Evolutionary conservation across 441 rosid species (phyloP).

Genomic region (Jatropha podagrica): DNA sequence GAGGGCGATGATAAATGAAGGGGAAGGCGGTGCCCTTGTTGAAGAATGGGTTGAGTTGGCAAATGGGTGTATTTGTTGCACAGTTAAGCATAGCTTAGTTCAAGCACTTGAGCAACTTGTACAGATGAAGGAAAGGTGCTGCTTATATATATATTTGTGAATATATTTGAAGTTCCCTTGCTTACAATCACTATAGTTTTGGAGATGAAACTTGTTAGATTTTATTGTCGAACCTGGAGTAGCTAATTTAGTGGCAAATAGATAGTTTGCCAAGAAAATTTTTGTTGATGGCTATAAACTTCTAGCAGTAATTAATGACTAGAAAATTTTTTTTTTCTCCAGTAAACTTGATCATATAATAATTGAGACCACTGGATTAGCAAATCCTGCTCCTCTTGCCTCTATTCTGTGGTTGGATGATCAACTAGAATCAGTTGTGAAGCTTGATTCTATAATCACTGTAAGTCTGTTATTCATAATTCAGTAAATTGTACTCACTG

Average conservation of each 20-base stretch:
- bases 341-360: slow-evolving; percentile 88
- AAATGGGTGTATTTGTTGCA: slow-evolving; percentile 91
- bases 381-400: slow-evolving; percentile 94
- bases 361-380: slow-evolving; percentile 93
- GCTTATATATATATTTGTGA: neutral
- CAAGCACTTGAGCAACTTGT: slow-evolving; percentile 95
- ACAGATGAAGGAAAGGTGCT: slow-evolving; percentile 70
- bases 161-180: neutral
- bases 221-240: neutral
- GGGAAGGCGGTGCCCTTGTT: slow-evolving; percentile 77
- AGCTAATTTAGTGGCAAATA: neutral
- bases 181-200: neutral
- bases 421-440: slow-evolving; percentile 82
- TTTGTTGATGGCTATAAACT: neutral
- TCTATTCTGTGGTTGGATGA: slow-evolving; percentile 97
- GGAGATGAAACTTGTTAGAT: neutral
- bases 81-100: slow-evolving; percentile 91
- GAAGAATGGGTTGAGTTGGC: slow-evolving; percentile 98
- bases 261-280: neutral
- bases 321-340: slow-evolving; percentile 19
- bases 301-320: neutral
- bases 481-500: neutral
- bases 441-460: slow-evolving; percentile 89
- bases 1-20: slow-evolving; percentile 96
- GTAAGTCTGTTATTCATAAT: slow-evolving; percentile 36